Evolutionary conservation across 2,329 filamentous ascomycete genomes (phyloP).

Genomic region (Colletotrichum lentis): DNA sequence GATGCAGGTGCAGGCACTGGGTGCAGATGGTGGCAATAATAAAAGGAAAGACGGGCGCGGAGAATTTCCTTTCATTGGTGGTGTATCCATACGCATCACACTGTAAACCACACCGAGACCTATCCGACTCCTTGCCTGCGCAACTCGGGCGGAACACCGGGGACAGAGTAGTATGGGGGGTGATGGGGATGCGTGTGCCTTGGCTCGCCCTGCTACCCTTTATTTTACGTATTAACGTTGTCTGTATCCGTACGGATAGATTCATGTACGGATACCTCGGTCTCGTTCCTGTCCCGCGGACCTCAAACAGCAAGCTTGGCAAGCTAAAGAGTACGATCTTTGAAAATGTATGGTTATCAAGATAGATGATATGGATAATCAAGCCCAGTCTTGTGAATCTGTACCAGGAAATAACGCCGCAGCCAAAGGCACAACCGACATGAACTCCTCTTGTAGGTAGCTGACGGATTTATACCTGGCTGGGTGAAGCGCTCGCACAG

Average conservation of each 20-base stretch:
- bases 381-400: constrained; percentile 15
- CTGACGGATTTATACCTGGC: constrained; percentile 22
- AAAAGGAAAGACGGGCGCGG: constrained; percentile 15
- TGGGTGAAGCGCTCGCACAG: constrained; percentile 15
- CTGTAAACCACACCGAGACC: background rate
- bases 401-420: background rate
- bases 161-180: too few species aligned
- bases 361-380: background rate
- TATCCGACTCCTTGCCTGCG: background rate
- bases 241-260: too few species aligned
- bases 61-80: constrained; percentile 17
- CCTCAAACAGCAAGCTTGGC: too few species aligned
- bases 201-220: too few species aligned
- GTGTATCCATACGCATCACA: background rate
- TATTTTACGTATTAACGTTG: too few species aligned
- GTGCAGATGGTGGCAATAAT: constrained; percentile 9
- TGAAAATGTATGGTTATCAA: background rate
- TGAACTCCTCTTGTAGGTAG: background rate
- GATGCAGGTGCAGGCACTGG: constrained; percentile 1
- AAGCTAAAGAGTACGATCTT: too few species aligned
- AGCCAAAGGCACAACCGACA: background rate
- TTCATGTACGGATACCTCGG: too few species aligned
- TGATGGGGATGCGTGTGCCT: too few species aligned
- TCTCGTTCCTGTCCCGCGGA: too few species aligned
- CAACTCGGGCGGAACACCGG: too few species aligned